Base-by-base conservation (phyloP, 75 land plant species). In the Pseudotsuga menziesii region DNA sequence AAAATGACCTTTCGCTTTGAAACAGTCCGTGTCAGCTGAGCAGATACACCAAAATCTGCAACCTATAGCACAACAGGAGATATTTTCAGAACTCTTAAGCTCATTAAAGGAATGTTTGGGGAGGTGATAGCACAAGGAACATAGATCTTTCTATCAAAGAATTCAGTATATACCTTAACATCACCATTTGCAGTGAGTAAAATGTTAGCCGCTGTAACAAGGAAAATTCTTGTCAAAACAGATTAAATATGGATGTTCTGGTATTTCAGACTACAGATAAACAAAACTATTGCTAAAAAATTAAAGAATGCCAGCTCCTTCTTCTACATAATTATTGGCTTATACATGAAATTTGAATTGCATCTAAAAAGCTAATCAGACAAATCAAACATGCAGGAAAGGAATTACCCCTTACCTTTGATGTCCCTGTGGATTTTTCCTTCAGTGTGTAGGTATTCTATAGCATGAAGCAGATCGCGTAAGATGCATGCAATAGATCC, bases 31-130 rank as follows among this genome's bases (percentile, higher is more conserved):
- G 99, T 97, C 82, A 97, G 82, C 85, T 97, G 99, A 61, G 99
- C 99, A 77, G 99, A 97, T 59, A 97, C n/a, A n/a, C 99, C 99
- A 92, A 97, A 97, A 79, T 97, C 99, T 81, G 99, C 99, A 88
- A 97, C 99, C 99, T 97, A 80, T 73, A 48, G 11, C 54, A 48
- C 54, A 48, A 48, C 54, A 11, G n/a, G 0, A 69, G 9, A 69
- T 44, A 41, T 69, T 39, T 19, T 41, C 2, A 69, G 72, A n/a
- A 39, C 19, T 69, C 8, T 20, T 36, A 69, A 55, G 32, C 27
- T 36, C 25, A 57, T 6, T 13, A 48, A 48, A 54, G 75, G 13
- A 73, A 73, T 48, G 6, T 69, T 41, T 41, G 22, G 23, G 41
- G 25, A 69, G 48, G n/a, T 36, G 25, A 69, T 14, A 69, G 25